These are phyloP conservation scores for Nothophoma quercina DNA, from an alignment of 2,329 filamentous ascomycete genomes.

Conservation along the genomic window DNA sequence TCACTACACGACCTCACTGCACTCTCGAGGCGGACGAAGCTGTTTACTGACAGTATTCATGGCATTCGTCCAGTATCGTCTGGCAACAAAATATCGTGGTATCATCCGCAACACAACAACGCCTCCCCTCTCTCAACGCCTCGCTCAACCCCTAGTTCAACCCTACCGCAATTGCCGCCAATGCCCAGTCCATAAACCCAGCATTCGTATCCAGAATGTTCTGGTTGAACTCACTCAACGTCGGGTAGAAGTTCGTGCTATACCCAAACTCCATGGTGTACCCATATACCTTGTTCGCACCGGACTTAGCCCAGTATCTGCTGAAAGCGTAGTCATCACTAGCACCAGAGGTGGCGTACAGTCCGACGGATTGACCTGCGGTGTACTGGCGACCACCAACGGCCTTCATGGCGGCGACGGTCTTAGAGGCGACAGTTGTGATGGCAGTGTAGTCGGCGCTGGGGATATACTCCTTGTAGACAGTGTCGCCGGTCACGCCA, in stretches of 20 bases:
- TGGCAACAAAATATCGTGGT: constrained; percentile 3
- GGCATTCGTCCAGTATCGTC: no score
- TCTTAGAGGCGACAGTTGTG: constrained; percentile 43
- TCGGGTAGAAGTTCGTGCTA: constrained; percentile 52
- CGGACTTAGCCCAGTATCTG: constrained; percentile 44
- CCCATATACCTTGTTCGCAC: constrained; percentile 51
- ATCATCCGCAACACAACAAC: constrained; percentile 4
- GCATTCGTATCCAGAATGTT: constrained; percentile 53
- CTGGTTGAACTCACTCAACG: constrained; percentile 49
- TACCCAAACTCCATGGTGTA: constrained; percentile 52
- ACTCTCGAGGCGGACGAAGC: no score
- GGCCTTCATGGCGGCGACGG: constrained; percentile 47
- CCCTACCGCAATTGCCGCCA: constrained; percentile 47
- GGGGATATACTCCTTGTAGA: constrained; percentile 56
- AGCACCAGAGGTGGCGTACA: constrained; percentile 50
- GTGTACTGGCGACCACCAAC: constrained; percentile 48
- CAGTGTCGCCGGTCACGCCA: constrained; percentile 61
- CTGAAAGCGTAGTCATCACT: constrained; percentile 52
- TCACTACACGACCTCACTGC: no score
- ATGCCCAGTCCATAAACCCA: constrained; percentile 52
- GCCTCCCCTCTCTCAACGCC: not conserved
- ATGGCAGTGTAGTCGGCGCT: constrained; percentile 44
- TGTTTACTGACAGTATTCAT: no score
- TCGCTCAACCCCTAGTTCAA: constrained; percentile 27
- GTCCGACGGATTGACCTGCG: constrained; percentile 44